These are phyloP conservation scores for Phialocephala subalpina DNA, from an alignment of 2,329 filamentous ascomycete species.

Conservation along the genomic window DNA sequence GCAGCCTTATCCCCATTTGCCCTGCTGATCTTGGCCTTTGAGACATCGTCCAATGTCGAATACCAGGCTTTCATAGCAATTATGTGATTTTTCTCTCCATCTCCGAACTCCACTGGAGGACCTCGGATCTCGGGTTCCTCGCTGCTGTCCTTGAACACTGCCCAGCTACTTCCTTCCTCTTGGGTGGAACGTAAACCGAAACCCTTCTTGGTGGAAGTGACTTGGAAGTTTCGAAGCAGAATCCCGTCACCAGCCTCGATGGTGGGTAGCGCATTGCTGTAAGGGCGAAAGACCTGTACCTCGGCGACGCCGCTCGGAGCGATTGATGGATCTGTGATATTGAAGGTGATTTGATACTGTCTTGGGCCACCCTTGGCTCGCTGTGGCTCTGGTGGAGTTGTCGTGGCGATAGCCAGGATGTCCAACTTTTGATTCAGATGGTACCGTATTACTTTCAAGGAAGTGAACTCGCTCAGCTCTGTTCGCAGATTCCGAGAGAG, in stretches of 20 bases:
- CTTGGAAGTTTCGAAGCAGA: constrained; percentile 63
- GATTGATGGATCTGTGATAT: constrained; percentile 62
- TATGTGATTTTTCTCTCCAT: constrained; percentile 59
- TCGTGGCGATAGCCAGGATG: constrained; percentile 62
- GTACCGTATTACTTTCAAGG: constrained; percentile 60
- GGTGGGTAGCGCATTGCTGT: constrained; percentile 63
- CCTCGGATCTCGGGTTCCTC: constrained; percentile 60
- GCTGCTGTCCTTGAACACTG: constrained; percentile 59
- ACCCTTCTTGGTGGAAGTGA: constrained; percentile 59
- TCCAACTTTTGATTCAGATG: constrained; percentile 59
- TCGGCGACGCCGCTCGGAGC: constrained; percentile 59
- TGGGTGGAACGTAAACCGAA: constrained; percentile 59
- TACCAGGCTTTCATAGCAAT: constrained; percentile 56
- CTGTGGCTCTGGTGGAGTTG: constrained; percentile 57
- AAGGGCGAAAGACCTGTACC: constrained; percentile 65
- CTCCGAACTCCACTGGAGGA: constrained; percentile 64
- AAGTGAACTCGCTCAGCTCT: constrained; percentile 59
- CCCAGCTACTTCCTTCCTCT: constrained; percentile 67
- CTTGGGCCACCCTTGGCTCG: constrained; percentile 65
- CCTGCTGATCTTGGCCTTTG: constrained; percentile 56
- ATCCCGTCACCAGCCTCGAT: constrained; percentile 65
- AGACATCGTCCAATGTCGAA: constrained; percentile 52
- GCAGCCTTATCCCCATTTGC: constrained; percentile 48
- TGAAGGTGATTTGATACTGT: constrained; percentile 67
- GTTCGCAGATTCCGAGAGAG: constrained; percentile 40